Conservation (phyloP, 2,329 filamentous ascomycete species). For the Penicillium expansum region DNA sequence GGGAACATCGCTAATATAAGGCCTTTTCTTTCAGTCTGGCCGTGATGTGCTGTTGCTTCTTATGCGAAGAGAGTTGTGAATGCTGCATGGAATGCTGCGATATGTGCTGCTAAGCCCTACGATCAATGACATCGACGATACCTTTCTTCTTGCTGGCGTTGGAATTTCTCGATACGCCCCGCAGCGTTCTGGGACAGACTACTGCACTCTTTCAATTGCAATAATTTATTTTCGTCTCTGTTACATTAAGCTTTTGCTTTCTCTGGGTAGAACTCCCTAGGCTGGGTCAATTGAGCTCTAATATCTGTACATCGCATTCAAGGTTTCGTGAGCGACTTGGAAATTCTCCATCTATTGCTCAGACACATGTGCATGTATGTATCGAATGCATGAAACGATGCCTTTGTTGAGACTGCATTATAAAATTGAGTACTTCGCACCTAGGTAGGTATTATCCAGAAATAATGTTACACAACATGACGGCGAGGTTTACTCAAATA, state of each 20-base stretch:
- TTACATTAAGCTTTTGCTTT: background rate
- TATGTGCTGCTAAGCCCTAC: constrained; percentile 35
- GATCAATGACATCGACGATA: constrained; percentile 26
- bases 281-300: background rate
- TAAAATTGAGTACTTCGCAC: no score
- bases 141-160: constrained; percentile 23
- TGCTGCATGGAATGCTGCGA: constrained; percentile 58
- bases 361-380: background rate
- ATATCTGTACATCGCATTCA: background rate
- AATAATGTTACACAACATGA: background rate
- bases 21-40: constrained; percentile 44
- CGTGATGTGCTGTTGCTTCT: constrained; percentile 61
- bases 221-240: background rate
- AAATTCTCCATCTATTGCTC: no score
- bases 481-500: background rate
- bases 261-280: background rate
- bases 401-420: background rate
- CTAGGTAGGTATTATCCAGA: no score
- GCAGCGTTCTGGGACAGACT: constrained; percentile 3
- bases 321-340: background rate
- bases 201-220: constrained; percentile 5
- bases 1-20: constrained; percentile 10
- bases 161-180: constrained; percentile 8
- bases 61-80: constrained; percentile 63
- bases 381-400: background rate